Base-by-base conservation (phyloP, 768 basidiomycete genomes). In the Pleurotus cornucopiae region DNA sequence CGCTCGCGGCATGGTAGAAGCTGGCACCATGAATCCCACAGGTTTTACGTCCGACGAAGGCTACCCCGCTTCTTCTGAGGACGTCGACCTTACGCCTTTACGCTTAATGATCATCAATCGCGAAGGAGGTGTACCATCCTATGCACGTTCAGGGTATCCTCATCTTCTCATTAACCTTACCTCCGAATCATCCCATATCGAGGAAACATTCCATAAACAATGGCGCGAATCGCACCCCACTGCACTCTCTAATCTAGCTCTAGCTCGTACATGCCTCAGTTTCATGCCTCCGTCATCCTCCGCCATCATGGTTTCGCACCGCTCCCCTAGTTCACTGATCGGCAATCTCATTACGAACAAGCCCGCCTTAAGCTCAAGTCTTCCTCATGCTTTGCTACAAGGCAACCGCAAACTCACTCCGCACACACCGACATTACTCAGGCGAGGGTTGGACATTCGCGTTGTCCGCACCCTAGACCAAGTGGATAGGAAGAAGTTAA, bases 271-370 rank as follows among this genome's bases (percentile, higher is more conserved):
- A 38, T 99, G 97, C 68, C 79, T 99, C 40, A 74, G 79, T 2
- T 90, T 92, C 69, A 97, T 99, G 91, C 97, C 97, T 1, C 82
- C 89, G 5, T 82, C 90, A 2, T 93, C 96, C 1, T 97, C 94
- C 13, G 97, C 94, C 11, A 79, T 98, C 61, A 90, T 99, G 85
- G 97, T 98, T 48, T 96, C 94, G 12, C 97, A 99, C 73, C 91
- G 94, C 49, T 96, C 94, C 1, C 91, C 94, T 0, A 92, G 91
- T 58, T 92, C 92, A 2, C 83, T 99, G 59, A 98, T 99, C 63
- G 96, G 85, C 46, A 98, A 98, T 71, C 81, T 99, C 23, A 95
- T 99, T 66, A 99, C 96, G 30, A 99, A 99, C 70, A 96, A 94
- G 66, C 97, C 97, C 2, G 94, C 93, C 6, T 85, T 96, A 58